These are phyloP conservation scores for Ganoderma sinense DNA, from an alignment of 1,284 basidiomycete species.

Conservation along the genomic window DNA sequence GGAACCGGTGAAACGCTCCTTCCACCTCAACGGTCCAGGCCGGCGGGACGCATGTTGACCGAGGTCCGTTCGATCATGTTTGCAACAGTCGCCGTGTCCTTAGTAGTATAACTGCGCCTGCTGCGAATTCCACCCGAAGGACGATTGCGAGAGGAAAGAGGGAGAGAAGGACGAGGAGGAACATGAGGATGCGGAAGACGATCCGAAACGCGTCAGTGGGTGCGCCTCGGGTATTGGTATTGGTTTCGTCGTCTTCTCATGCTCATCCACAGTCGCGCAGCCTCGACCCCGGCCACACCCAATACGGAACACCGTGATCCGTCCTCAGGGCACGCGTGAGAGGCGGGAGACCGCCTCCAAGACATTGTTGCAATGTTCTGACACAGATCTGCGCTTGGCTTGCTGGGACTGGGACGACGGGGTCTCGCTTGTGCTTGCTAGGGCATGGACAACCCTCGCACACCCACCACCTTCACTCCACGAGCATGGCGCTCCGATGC, in stretches of 20 bases:
- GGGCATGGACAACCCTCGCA: not conserved
- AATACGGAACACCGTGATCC: not conserved
- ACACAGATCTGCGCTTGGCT: not conserved
- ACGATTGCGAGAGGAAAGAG: not conserved
- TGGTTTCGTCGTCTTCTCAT: not conserved
- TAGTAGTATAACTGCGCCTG: slow-evolving; percentile 16
- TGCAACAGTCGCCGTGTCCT: not conserved
- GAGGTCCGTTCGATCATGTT: slow-evolving; percentile 9
- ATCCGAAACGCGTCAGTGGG: not conserved
- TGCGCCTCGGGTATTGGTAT: not conserved
- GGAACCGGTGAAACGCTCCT: not conserved
- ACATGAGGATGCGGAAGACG: not conserved
- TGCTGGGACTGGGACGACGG: not conserved
- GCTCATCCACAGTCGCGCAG: not conserved
- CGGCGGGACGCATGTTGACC: not conserved
- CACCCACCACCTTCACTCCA: slow-evolving; percentile 5
- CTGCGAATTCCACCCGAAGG: not conserved
- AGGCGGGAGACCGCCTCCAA: not conserved
- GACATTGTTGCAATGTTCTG: not conserved
- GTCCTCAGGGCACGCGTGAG: not conserved
- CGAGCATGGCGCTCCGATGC: slow-evolving; percentile 6
- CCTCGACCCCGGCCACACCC: not conserved
- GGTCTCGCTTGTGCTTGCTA: not conserved
- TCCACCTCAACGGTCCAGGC: not conserved
- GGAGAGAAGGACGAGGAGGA: not conserved